These are phyloP conservation scores for Scopulariopsis brevicaulis DNA, from an alignment of 2,329 filamentous ascomycete species.

Conservation along the genomic window DNA sequence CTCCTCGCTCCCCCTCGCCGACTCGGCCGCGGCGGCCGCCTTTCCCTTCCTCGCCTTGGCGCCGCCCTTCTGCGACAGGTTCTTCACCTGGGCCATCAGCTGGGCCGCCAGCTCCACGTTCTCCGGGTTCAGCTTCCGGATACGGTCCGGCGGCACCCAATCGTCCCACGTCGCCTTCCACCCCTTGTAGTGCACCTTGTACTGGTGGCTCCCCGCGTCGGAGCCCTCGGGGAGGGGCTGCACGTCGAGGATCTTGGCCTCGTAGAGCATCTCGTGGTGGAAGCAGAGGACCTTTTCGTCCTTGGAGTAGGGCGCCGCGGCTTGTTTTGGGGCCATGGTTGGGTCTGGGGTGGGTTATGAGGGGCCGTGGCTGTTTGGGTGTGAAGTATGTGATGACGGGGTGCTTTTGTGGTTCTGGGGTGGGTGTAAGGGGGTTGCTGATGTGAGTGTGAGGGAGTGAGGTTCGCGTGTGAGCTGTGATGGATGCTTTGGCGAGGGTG, in stretches of 20 bases:
- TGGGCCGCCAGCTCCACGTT: slow-evolving; percentile 80
- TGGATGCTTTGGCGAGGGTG: background rate
- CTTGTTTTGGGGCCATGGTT: slow-evolving; percentile 20
- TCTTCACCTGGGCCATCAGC: slow-evolving; percentile 57
- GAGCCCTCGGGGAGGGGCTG: slow-evolving; percentile 52
- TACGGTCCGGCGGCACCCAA: slow-evolving; percentile 88
- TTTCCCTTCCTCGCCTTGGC: slow-evolving; percentile 40
- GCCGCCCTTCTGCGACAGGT: slow-evolving; percentile 33
- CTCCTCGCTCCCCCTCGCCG: slow-evolving; percentile 68
- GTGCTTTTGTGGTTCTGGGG: background rate
- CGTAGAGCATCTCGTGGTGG: slow-evolving; percentile 93
- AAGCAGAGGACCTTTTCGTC: slow-evolving; percentile 96
- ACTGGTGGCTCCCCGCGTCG: slow-evolving; percentile 53
- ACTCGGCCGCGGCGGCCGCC: slow-evolving; percentile 41
- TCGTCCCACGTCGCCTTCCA: slow-evolving; percentile 99
- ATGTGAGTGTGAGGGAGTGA: background rate
- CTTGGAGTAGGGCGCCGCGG: slow-evolving; percentile 46
- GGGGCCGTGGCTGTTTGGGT: background rate
- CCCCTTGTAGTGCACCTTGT: slow-evolving; percentile 96
- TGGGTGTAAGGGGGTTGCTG: background rate
- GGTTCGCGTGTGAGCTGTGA: background rate
- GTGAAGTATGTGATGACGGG: background rate
- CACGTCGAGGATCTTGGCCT: slow-evolving; percentile 87
- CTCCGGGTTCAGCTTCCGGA: slow-evolving; percentile 89
- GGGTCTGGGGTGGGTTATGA: background rate